A percentile compares a stretch with the other conserved stretches of the same genome.
These are phyloP conservation scores for Paecilomyces sp. DNA, from an alignment of 2,329 filamentous ascomycete genomes.

Conservation along the genomic window DNA sequence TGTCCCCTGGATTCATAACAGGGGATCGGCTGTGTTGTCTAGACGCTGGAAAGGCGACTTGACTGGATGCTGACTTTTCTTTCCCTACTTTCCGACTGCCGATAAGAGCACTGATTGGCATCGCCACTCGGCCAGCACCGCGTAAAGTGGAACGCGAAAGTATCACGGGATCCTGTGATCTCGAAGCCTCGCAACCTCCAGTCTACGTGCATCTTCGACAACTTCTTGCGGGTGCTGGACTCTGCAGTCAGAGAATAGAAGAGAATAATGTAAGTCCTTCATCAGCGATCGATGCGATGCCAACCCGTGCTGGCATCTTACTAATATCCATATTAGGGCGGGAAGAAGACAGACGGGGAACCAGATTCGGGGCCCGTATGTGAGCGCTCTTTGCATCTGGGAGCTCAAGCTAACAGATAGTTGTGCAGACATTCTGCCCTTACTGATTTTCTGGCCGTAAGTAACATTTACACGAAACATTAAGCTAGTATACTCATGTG, in stretches of 20 bases:
- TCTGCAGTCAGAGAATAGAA: not conserved
- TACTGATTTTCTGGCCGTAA: conserved; percentile 60
- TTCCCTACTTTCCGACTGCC: not conserved
- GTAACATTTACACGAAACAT: conserved; percentile 13
- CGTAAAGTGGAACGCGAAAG: conserved; percentile 38
- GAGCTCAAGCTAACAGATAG: not conserved
- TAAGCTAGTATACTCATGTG: not conserved
- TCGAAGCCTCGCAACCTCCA: not conserved
- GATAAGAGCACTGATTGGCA: not conserved
- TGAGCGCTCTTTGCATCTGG: conserved; percentile 4
- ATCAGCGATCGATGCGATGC: not conserved
- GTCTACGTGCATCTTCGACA: not conserved
- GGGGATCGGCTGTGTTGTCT: not conserved
- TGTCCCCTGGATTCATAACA: not conserved
- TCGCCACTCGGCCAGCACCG: conserved; percentile 10
- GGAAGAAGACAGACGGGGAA: conserved; percentile 24
- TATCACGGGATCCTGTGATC: conserved; percentile 28
- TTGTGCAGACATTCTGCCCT: conserved; percentile 52
- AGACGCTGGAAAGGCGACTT: not conserved
- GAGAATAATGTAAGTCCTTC: not conserved
- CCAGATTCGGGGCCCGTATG: conserved; percentile 40
- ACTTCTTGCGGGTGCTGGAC: not conserved
- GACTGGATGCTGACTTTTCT: not conserved
- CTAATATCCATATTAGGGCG: conserved; percentile 16
- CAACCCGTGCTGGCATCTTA: not conserved